Evolutionary conservation across 2,329 filamentous ascomycete genomes (phyloP).

Genomic region (Botrytis elliptica): DNA sequence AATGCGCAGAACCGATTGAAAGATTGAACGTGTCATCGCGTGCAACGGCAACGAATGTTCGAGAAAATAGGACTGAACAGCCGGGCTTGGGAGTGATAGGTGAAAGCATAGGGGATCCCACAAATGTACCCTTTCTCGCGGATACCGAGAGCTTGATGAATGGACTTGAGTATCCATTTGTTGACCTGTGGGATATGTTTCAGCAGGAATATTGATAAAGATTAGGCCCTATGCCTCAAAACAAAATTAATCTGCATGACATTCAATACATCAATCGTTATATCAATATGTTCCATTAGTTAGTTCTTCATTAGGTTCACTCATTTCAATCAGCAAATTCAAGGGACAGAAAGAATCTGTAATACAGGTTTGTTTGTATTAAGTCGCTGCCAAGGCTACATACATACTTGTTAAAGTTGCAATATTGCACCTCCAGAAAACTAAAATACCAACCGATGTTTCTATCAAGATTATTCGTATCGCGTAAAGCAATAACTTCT

Average conservation of each 20-base stretch:
- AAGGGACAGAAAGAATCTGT: background rate
- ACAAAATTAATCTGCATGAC: background rate
- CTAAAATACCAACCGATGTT: background rate
- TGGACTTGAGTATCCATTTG: slow-evolving; percentile 15
- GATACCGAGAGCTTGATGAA: background rate
- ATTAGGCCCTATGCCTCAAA: background rate
- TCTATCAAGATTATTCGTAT: slow-evolving; percentile 4
- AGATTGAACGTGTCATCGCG: background rate
- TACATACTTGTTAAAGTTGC: background rate
- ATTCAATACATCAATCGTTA: background rate
- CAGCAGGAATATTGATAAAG: background rate
- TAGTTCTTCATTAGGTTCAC: background rate
- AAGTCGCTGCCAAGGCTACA: background rate
- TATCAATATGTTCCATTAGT: background rate
- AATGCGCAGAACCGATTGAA: slow-evolving; percentile 39
- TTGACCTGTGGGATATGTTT: slow-evolving; percentile 9
- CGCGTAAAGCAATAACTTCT: background rate
- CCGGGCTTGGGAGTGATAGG: background rate
- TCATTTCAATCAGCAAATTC: background rate
- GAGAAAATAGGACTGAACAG: too few relatives aligned
- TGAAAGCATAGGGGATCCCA: background rate
- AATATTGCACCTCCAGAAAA: background rate
- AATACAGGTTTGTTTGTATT: slow-evolving; percentile 1
- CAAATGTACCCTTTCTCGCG: background rate
- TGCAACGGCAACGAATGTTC: too few relatives aligned